phyloP scores from a whole-genome alignment of 2,329 filamentous ascomycete species.

The Reticulascus tulasneorum region DNA sequence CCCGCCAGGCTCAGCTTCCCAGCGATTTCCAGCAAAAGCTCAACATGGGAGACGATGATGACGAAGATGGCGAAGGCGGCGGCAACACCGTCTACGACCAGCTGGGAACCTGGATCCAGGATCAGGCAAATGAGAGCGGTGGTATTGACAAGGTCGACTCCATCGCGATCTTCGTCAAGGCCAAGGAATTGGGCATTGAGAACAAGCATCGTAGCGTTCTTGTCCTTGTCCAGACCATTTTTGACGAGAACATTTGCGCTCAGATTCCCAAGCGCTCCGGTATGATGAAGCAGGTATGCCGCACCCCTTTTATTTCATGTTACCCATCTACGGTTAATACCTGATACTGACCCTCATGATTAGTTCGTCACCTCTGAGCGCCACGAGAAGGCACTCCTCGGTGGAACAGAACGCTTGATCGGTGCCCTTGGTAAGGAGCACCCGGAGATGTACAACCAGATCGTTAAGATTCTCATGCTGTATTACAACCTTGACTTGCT shows the following conservation, averaged over 20 bases:
- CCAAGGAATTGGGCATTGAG: conserved; percentile 93
- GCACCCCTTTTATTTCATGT: not conserved
- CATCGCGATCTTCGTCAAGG: conserved; percentile 91
- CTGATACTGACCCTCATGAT: conserved; percentile 22
- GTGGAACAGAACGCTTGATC: conserved; percentile 90
- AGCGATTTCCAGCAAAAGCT: conserved; percentile 91
- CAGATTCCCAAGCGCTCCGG: conserved; percentile 80
- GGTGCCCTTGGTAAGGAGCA: conserved; percentile 67
- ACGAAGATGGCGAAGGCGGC: conserved; percentile 74
- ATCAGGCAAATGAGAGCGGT: conserved; percentile 66
- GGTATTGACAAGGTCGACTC: conserved; percentile 77
- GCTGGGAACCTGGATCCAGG: conserved; percentile 88
- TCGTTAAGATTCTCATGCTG: conserved; percentile 82
- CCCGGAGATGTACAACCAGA: conserved; percentile 68
- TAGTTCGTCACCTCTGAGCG: conserved; percentile 83
- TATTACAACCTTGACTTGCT: conserved; percentile 90
- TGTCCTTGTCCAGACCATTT: conserved; percentile 89
- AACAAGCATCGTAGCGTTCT: conserved; percentile 88
- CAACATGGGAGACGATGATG: conserved; percentile 74
- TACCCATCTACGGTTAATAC: too few species aligned
- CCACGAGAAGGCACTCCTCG: conserved; percentile 92
- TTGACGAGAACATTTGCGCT: conserved; percentile 82
- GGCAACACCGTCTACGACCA: conserved; percentile 79
- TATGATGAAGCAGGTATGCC: conserved; percentile 79
- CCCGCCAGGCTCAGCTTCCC: conserved; percentile 89